Evolutionary conservation across 1,139 yeast species (phyloP).

Genomic region (Taphrina pruni): DNA sequence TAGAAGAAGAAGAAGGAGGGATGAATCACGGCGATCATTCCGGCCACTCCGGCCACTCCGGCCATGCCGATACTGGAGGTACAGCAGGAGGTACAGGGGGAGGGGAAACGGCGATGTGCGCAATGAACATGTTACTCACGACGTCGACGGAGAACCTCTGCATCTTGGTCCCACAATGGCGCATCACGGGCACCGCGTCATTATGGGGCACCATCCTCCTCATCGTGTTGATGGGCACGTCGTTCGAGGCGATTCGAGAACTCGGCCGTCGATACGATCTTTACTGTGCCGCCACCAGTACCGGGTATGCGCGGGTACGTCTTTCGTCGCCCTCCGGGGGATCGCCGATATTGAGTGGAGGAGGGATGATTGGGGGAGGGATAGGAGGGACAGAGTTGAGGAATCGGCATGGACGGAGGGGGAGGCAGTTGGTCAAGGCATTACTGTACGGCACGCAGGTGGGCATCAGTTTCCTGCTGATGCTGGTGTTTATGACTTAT

Average conservation of each 20-base stretch:
- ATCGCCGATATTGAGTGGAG: neutral
- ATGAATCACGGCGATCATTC: conserved; percentile 19
- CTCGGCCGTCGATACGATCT: conserved; percentile 23
- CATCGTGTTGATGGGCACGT: conserved; percentile 19
- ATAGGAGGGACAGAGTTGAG: neutral
- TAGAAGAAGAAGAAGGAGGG: neutral
- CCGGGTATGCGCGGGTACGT: neutral
- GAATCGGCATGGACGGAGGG: neutral
- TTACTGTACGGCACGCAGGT: conserved; percentile 27
- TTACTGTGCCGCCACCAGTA: neutral
- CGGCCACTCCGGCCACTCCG: too few species aligned
- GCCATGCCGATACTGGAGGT: too few species aligned
- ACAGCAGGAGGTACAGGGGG: neutral
- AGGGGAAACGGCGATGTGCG: conserved; percentile 1
- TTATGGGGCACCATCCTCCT: conserved; percentile 5
- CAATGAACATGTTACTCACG: conserved; percentile 31
- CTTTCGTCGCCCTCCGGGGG: neutral
- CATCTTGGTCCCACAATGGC: conserved; percentile 26
- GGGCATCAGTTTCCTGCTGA: conserved; percentile 30
- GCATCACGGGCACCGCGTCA: conserved; percentile 15
- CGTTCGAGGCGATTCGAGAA: conserved; percentile 21
- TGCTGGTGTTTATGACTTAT: conserved; percentile 39
- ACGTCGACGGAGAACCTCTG: conserved; percentile 26
- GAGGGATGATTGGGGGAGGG: neutral
- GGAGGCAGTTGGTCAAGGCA: conserved; percentile 13